Conservation (phyloP, 116 monocot species). For the Cymodocea nodosa region DNA sequence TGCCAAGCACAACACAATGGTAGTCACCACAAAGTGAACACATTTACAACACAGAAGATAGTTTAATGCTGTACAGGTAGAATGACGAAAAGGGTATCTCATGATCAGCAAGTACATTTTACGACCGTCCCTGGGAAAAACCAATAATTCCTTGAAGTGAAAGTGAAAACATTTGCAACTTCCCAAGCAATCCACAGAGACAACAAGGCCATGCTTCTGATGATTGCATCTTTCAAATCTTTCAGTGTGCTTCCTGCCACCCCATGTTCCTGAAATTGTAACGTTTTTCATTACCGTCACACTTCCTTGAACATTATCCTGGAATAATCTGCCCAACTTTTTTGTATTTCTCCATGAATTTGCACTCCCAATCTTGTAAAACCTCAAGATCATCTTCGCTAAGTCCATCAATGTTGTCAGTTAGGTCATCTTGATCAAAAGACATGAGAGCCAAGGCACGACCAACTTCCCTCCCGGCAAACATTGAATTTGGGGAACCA, state of each 20-base stretch:
- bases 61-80: no score
- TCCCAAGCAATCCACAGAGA: background rate
- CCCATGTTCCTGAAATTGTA: background rate
- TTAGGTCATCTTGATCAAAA: constrained; percentile 58
- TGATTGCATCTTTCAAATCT: background rate
- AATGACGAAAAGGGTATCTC: no score
- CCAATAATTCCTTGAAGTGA: no score
- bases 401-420: constrained; percentile 52
- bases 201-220: background rate
- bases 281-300: background rate
- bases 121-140: no score
- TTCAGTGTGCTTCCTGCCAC: background rate
- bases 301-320: background rate
- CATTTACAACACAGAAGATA: no score
- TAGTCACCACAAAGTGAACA: no score
- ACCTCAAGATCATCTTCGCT: constrained; percentile 34
- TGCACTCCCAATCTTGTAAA: constrained; percentile 78
- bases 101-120: no score
- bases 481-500: constrained; percentile 59
- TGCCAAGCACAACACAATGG: no score
- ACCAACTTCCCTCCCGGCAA: constrained; percentile 72
- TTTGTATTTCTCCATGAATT: constrained; percentile 73
- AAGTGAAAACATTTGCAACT: background rate
- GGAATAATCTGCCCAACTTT: constrained; percentile 42
- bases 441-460: constrained; percentile 89